These are phyloP conservation scores for Aspergillus sojae DNA, from an alignment of 2,329 filamentous ascomycete species.

Conservation along the genomic window DNA sequence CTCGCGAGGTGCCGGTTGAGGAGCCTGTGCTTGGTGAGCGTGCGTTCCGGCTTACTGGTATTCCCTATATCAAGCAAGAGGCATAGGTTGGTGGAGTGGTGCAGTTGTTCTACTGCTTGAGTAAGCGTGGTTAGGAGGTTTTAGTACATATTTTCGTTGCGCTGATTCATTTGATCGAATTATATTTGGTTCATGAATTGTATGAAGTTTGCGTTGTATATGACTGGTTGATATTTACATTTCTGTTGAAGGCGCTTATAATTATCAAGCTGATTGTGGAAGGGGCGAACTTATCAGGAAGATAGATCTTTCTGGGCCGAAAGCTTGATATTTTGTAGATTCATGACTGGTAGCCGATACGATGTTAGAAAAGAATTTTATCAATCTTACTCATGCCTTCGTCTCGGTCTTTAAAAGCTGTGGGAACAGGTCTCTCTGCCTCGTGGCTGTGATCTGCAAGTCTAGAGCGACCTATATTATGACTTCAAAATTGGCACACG, in stretches of 20 bases:
- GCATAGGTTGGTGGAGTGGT: neutral
- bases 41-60: constrained; percentile 51
- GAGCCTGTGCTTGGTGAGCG: constrained; percentile 45
- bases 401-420: no score
- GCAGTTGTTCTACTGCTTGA: neutral
- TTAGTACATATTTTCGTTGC: neutral
- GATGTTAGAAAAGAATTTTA: no score
- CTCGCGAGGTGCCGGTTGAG: constrained; percentile 42
- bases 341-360: no score
- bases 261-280: no score
- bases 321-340: no score
- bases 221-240: neutral
- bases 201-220: neutral
- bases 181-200: neutral
- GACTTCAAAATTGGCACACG: neutral
- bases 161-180: neutral
- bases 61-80: constrained; percentile 44
- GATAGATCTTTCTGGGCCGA: no score
- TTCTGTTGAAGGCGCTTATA: no score
- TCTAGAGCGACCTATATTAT: no score
- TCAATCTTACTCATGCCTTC: no score
- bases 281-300: no score
- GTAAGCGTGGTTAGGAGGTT: neutral
- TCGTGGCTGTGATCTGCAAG: no score
- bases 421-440: no score